A percentile compares a stretch with the other conserved stretches of the same genome.
Conservation (phyloP, 768 basidiomycete species). For the Termitomyces heimii region DNA sequence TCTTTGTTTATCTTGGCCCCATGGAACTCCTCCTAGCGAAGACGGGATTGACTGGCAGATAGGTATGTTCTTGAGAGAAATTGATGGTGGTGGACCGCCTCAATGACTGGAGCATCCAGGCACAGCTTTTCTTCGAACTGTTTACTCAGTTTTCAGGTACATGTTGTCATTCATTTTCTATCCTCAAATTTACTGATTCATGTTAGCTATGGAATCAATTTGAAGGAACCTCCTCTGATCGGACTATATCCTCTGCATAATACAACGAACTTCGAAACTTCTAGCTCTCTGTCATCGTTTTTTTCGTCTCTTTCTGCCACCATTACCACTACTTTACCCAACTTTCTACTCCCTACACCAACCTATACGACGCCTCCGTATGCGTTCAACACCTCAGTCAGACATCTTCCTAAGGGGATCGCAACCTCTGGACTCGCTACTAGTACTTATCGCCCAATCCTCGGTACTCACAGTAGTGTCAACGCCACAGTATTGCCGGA, state of each 20-base stretch:
- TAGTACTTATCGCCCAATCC: slow-evolving; percentile 61
- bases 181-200: background rate
- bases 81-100: background rate
- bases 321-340: slow-evolving; percentile 64
- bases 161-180: background rate
- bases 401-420: slow-evolving; percentile 47
- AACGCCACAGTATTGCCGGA: slow-evolving; percentile 54
- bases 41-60: slow-evolving; percentile 85
- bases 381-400: slow-evolving; percentile 61
- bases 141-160: slow-evolving; percentile 76
- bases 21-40: slow-evolving; percentile 53
- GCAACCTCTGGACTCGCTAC: slow-evolving; percentile 60
- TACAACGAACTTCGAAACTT: slow-evolving; percentile 33
- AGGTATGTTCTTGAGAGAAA: slow-evolving; percentile 33
- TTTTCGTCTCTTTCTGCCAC: slow-evolving; percentile 61
- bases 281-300: slow-evolving; percentile 39
- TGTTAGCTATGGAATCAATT: slow-evolving; percentile 68
- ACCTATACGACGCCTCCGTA: slow-evolving; percentile 59
- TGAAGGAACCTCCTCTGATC: slow-evolving; percentile 69
- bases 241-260: slow-evolving; percentile 65
- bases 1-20: slow-evolving; percentile 73
- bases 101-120: slow-evolving; percentile 28
- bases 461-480: slow-evolving; percentile 30
- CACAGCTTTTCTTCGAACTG: slow-evolving; percentile 62
- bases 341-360: slow-evolving; percentile 62